A percentile compares a stretch with the other conserved stretches of the same genome.
Evolutionary conservation across 192 early-diverging fungal genomes (phyloP).

Genomic region (Linnemannia schmuckeri): DNA sequence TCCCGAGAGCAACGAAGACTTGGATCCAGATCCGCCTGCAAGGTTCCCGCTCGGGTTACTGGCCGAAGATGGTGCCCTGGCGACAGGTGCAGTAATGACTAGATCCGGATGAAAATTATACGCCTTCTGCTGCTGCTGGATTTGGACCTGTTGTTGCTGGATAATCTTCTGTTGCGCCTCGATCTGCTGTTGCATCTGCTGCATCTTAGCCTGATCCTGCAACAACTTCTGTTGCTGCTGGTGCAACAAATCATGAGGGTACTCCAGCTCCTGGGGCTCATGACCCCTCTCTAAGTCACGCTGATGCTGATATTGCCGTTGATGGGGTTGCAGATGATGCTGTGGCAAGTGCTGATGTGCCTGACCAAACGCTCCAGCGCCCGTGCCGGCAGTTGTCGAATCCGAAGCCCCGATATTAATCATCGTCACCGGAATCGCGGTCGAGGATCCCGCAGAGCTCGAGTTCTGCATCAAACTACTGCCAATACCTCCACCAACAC

Average conservation of each 20-base stretch:
- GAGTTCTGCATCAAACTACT: neutral
- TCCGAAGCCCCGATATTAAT: constrained; percentile 10
- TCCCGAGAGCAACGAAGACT: neutral
- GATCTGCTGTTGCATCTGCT: constrained; percentile 27
- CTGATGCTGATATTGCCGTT: neutral
- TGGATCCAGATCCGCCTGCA: neutral
- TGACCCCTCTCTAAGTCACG: neutral
- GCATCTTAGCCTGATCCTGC: constrained; percentile 20
- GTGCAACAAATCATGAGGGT: constrained; percentile 8
- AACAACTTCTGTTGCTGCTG: constrained; percentile 19
- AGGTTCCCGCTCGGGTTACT: neutral
- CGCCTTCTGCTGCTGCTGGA: constrained; percentile 8
- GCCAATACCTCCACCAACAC: neutral
- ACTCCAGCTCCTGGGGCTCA: constrained; percentile 1
- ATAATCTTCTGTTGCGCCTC: neutral
- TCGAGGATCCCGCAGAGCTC: neutral
- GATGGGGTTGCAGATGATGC: neutral
- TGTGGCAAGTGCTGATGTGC: neutral
- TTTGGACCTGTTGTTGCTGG: neutral
- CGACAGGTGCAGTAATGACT: neutral
- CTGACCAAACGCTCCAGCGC: constrained; percentile 14
- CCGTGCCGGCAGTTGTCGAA: constrained; percentile 11
- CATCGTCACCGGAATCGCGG: constrained; percentile 6
- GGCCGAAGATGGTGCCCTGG: neutral
- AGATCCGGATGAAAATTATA: constrained; percentile 22